Conservation (phyloP, 140 eudicot species). For the Erigeron philadelphicus region DNA sequence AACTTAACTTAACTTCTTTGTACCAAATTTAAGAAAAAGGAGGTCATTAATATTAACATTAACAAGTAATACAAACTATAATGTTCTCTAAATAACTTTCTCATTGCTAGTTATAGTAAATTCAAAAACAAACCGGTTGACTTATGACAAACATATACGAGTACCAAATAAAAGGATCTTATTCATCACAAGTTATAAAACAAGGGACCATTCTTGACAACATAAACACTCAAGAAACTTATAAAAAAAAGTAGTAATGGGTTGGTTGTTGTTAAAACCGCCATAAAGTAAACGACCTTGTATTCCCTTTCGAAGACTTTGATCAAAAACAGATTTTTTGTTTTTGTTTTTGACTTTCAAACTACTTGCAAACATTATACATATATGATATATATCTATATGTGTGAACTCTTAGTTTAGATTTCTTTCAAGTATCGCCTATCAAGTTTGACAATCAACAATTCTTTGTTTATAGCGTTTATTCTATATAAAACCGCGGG, state of each 20-base stretch:
- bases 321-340: not conserved
- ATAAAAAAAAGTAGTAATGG: not conserved
- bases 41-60: too few relatives aligned
- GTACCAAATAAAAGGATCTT: not conserved
- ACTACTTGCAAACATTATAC: slow-evolving; percentile 9
- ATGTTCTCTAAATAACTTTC: too few relatives aligned
- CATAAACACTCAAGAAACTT: not conserved
- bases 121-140: not conserved
- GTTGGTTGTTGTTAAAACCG: slow-evolving; percentile 35
- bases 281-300: slow-evolving; percentile 43
- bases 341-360: slow-evolving; percentile 24
- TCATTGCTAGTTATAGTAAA: too few relatives aligned
- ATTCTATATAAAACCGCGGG: slow-evolving; percentile 28
- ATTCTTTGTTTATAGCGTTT: not conserved
- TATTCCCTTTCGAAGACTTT: slow-evolving; percentile 33
- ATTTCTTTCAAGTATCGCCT: slow-evolving; percentile 8
- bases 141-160: not conserved
- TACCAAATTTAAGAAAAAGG: too few relatives aligned
- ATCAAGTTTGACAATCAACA: slow-evolving; percentile 17
- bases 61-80: too few relatives aligned
- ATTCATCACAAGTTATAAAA: not conserved
- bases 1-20: too few relatives aligned
- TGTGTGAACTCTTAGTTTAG: slow-evolving; percentile 25
- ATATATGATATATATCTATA: too few relatives aligned
- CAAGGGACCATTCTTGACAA: not conserved